A percentile compares a stretch with the other conserved stretches of the same genome.
Conservation (phyloP, 371 early-diverging fungal species). For the Apophysomyces elegans region DNA sequence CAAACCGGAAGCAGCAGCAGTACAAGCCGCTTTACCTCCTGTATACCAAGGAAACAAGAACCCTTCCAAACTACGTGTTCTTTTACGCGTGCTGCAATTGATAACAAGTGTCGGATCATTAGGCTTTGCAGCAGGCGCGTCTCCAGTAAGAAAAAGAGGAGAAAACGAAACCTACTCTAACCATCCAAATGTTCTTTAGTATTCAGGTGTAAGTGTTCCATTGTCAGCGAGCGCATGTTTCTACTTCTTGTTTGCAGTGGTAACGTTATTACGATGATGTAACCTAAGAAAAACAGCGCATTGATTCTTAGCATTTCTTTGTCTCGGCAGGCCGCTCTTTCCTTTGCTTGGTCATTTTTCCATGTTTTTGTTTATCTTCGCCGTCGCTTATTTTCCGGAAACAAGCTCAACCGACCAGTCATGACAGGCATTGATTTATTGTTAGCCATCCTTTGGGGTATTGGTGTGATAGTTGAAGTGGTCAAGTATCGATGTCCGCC, state of each 20-base stretch:
- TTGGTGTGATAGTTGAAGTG: slow-evolving; percentile 60
- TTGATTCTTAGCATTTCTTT: too few species aligned
- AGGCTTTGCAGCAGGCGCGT: slow-evolving; percentile 57
- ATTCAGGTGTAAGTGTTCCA: slow-evolving; percentile 39
- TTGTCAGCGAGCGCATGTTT: slow-evolving; percentile 41
- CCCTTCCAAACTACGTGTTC: slow-evolving; percentile 37
- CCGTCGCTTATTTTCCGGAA: slow-evolving; percentile 43
- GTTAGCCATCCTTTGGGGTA: slow-evolving; percentile 57
- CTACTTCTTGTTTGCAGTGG: slow-evolving; percentile 53
- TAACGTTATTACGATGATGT: slow-evolving; percentile 15
- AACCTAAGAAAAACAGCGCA: neutral
- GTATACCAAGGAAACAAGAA: slow-evolving; percentile 21
- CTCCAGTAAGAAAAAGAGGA: slow-evolving; percentile 40
- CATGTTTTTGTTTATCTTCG: slow-evolving; percentile 49
- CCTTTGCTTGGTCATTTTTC: slow-evolving; percentile 50
- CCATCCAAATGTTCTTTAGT: slow-evolving; percentile 18
- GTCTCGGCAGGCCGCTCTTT: slow-evolving; percentile 41
- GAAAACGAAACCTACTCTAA: neutral
- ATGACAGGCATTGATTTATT: slow-evolving; percentile 53
- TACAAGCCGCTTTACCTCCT: slow-evolving; percentile 27
- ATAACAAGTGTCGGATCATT: slow-evolving; percentile 45
- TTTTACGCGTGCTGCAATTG: slow-evolving; percentile 40
- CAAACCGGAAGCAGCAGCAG: slow-evolving; percentile 16
- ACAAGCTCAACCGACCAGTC: slow-evolving; percentile 56
- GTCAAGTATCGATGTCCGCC: slow-evolving; percentile 53